Conservation (phyloP, 805 yeast species). For the Komagataella ulmi region DNA sequence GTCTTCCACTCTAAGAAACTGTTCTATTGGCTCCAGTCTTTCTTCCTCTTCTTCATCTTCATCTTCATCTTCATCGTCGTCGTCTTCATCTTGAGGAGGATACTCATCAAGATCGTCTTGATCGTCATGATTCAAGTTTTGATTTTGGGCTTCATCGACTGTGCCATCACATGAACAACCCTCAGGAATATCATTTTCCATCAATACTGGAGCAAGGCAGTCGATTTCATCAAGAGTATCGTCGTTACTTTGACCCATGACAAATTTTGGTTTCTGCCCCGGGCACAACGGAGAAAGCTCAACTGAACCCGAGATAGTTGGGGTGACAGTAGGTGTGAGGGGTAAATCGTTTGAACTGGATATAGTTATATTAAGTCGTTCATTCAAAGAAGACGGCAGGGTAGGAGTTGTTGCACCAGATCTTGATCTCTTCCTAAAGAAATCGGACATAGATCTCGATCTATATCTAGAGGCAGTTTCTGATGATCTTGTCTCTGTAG, state of each 20-base stretch:
- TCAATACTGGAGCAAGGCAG: not conserved
- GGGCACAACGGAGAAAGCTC: not conserved
- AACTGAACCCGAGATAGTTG: not conserved
- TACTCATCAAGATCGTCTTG: slow-evolving; percentile 8
- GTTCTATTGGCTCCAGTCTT: slow-evolving; percentile 3
- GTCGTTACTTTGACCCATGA: not conserved
- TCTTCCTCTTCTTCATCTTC: slow-evolving; percentile 16
- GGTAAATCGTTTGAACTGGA: not conserved
- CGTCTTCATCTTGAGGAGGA: slow-evolving; percentile 13
- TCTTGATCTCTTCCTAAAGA: not conserved
- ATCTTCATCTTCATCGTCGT: slow-evolving; percentile 12
- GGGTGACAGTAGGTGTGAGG: not conserved
- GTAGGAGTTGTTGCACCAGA: not conserved
- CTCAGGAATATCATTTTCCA: not conserved
- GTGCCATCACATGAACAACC: not conserved
- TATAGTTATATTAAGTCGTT: not conserved
- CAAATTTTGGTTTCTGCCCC: not conserved
- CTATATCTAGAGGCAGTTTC: not conserved
- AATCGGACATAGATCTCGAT: not conserved
- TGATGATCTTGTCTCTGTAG: not conserved
- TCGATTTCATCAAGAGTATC: not conserved
- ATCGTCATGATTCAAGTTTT: not conserved
- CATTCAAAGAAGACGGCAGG: not conserved
- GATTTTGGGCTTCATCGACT: not conserved
- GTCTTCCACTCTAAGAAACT: slow-evolving; percentile 18